Base-by-base conservation (phyloP, 208 protist genomes). In the Trypanosoma avium region DNA sequence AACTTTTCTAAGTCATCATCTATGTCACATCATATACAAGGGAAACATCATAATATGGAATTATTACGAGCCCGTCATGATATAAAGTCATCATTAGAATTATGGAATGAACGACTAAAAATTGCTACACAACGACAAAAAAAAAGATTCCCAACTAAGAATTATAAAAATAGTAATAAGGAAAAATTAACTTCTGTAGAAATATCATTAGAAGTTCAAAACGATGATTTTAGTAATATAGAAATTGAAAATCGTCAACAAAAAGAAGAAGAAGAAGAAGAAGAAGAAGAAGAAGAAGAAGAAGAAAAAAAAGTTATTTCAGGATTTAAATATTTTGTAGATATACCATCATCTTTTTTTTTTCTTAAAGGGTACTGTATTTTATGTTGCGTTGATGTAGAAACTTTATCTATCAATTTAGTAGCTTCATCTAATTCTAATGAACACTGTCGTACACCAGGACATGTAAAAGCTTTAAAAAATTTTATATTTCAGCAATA, bases 271-370 rank as follows among this genome's bases (percentile, higher is more conserved):
- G n/a, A n/a, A n/a, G n/a, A n/a, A n/a, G n/a, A n/a, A n/a, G n/a
- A n/a, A n/a, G n/a, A n/a, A n/a, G n/a, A n/a, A n/a, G n/a, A n/a
- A n/a, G n/a, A n/a, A n/a, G n/a, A n/a, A n/a, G n/a, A n/a, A n/a
- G n/a, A n/a, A n/a, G n/a, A n/a, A n/a, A n/a, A n/a, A n/a, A n/a
- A n/a, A n/a, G n/a, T 19, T 49, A 6, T 21, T 17, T 54, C 27
- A 27, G 48, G 10, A 27, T 24, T 19, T 21, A 27, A 4, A 13
- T 42, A 10, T 42, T 13, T 60, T 46, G 33, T 21, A 9, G 35
- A 60, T 19, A 30, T n/a, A 1, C 59, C 59, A 12, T 27, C 42
- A 22, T 30, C 56, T 21, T 53, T 65, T 65, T 53, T 46, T 27
- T 54, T 54, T 17, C 4, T 65, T n/a, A 53, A 55, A 1, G 59